phyloP scores from a whole-genome alignment of 129 eudicot species.

The Sambucus nigra region DNA sequence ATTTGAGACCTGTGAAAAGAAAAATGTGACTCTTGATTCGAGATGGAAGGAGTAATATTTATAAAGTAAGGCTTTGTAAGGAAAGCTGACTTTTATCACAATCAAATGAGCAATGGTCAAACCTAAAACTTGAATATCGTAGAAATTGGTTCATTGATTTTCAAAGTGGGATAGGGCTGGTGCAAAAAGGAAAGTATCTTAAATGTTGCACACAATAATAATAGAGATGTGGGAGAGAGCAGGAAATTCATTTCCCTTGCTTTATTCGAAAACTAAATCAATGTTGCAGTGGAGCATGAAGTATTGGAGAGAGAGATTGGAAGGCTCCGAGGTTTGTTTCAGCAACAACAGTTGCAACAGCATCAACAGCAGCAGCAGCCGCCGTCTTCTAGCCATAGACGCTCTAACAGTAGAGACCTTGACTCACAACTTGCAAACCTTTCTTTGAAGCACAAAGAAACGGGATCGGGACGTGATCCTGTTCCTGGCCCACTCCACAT shows the following conservation, averaged over 20 bases:
- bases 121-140: no score
- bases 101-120: no score
- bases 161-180: neutral
- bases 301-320: slow-evolving; percentile 80
- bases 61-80: no score
- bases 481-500: slow-evolving; percentile 61
- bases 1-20: no score
- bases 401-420: slow-evolving; percentile 67
- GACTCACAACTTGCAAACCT: slow-evolving; percentile 67
- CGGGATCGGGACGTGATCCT: slow-evolving; percentile 38
- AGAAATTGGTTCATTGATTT: no score
- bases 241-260: no score
- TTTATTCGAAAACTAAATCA: neutral
- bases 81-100: no score
- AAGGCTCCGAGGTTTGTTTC: slow-evolving; percentile 60
- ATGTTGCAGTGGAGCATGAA: slow-evolving; percentile 80
- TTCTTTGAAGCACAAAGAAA: slow-evolving; percentile 50
- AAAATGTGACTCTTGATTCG: no score
- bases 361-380: slow-evolving; percentile 38
- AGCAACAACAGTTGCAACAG: slow-evolving; percentile 69
- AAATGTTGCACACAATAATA: neutral
- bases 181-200: neutral
- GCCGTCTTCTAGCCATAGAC: slow-evolving; percentile 52
- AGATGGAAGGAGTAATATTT: no score
- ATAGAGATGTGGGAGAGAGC: neutral